Conservation (phyloP, 306 rosid species). For the Sicyos edulis region DNA sequence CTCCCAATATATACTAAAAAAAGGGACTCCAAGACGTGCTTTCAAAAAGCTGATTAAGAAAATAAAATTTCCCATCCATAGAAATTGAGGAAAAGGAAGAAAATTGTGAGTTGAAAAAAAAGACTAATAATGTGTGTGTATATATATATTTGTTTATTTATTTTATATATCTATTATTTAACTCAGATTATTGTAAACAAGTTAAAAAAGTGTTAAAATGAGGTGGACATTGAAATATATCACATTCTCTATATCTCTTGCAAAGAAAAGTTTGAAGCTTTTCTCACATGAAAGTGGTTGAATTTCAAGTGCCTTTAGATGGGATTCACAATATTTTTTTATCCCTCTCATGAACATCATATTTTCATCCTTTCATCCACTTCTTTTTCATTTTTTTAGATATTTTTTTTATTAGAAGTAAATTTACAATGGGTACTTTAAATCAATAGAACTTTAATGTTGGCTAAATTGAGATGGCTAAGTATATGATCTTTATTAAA, state of each 20-base stretch:
- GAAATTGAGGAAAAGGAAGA: no score
- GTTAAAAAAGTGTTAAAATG: not conserved
- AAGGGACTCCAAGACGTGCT: no score
- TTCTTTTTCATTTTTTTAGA: not conserved
- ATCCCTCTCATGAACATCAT: not conserved
- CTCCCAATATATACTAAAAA: no score
- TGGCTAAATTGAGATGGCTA: not conserved
- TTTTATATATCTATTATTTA: no score
- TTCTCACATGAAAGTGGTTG: constrained; percentile 15
- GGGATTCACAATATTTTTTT: not conserved
- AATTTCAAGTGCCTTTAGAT: not conserved
- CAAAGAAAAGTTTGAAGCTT: not conserved
- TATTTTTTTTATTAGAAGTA: no score
- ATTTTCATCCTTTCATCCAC: not conserved
- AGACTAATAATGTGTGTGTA: no score
- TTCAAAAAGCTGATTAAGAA: no score
- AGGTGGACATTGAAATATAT: not conserved
- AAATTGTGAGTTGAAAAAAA: no score
- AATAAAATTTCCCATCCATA: no score
- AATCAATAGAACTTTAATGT: not conserved
- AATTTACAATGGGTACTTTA: not conserved
- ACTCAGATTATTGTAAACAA: no score
- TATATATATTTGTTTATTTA: no score
- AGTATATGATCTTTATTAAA: no score
- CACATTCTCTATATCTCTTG: not conserved